A percentile compares a stretch with the other conserved stretches of the same genome.
phyloP scores from a whole-genome alignment of 257 asterid genomes.

The Ehretia macrophylla region DNA sequence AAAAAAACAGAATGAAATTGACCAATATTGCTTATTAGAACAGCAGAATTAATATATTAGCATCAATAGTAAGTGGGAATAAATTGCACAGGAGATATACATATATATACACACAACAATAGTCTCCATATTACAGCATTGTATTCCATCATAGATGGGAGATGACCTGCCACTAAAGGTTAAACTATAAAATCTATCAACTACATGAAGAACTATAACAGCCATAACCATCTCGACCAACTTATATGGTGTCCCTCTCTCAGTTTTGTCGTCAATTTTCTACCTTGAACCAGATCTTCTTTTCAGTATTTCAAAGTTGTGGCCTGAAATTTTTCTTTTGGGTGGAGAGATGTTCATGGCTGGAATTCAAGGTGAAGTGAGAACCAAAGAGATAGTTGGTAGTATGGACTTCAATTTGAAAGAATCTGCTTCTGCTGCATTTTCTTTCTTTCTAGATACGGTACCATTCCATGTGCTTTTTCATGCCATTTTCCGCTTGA shows the following conservation, averaged over 20 bases:
- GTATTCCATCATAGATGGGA: too few relatives aligned
- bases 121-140: too few relatives aligned
- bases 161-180: too few relatives aligned
- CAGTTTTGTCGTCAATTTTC: conserved; percentile 50
- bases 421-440: conserved; percentile 53
- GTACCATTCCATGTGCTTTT: conserved; percentile 71
- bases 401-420: conserved; percentile 26
- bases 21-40: too few relatives aligned
- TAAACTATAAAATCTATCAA: too few relatives aligned
- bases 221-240: conserved; percentile 58
- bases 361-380: conserved; percentile 28
- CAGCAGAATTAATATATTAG: too few relatives aligned
- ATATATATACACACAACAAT: too few relatives aligned
- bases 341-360: conserved; percentile 46
- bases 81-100: too few relatives aligned
- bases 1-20: too few relatives aligned
- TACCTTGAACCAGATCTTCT: conserved; percentile 58
- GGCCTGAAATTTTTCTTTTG: conserved; percentile 61
- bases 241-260: conserved; percentile 58
- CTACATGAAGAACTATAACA: background rate
- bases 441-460: conserved; percentile 44
- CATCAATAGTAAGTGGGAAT: too few relatives aligned
- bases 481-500: conserved; percentile 47
- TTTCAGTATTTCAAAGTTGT: conserved; percentile 38
- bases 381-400: conserved; percentile 17